Evolutionary conservation across 2,329 filamentous ascomycete species (phyloP).

Genomic region (Diaporthe ampelina): DNA sequence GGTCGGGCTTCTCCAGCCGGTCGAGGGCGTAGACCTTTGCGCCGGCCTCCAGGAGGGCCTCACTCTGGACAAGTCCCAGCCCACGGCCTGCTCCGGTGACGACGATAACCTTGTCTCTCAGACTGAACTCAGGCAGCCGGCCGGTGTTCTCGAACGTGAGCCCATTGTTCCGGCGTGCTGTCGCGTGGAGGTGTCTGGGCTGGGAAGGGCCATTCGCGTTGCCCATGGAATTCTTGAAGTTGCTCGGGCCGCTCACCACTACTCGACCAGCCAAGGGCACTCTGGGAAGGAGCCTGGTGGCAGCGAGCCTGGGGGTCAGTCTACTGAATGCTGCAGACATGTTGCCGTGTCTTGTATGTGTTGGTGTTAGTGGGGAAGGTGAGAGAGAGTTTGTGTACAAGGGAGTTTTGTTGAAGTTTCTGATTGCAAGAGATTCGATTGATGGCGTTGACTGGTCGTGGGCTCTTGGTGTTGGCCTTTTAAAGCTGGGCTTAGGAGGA

Average conservation of each 20-base stretch:
- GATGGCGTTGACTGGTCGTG: neutral
- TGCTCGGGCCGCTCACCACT: neutral
- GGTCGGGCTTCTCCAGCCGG: slow-evolving; percentile 67
- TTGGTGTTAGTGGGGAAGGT: neutral
- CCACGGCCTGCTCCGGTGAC: slow-evolving; percentile 85
- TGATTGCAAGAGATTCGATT: neutral
- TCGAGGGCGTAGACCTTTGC: slow-evolving; percentile 78
- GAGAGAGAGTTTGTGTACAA: no score
- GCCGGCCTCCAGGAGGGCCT: slow-evolving; percentile 84
- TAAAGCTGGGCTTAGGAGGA: neutral
- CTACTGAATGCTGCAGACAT: slow-evolving; percentile 35
- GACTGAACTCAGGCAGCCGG: slow-evolving; percentile 79
- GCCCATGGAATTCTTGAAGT: neutral
- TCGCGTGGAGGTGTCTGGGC: slow-evolving; percentile 29
- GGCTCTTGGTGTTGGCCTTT: neutral
- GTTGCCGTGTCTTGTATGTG: neutral
- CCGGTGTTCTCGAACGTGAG: slow-evolving; percentile 34
- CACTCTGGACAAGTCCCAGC: slow-evolving; percentile 82
- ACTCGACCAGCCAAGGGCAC: neutral
- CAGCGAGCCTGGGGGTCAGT: slow-evolving; percentile 3
- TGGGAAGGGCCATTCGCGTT: neutral
- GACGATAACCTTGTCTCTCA: slow-evolving; percentile 80
- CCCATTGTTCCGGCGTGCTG: slow-evolving; percentile 7
- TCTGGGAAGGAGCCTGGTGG: slow-evolving; percentile 16
- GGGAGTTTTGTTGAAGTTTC: no score